Conservation (phyloP, 805 yeast genomes). For the Priceomyces castillae region DNA sequence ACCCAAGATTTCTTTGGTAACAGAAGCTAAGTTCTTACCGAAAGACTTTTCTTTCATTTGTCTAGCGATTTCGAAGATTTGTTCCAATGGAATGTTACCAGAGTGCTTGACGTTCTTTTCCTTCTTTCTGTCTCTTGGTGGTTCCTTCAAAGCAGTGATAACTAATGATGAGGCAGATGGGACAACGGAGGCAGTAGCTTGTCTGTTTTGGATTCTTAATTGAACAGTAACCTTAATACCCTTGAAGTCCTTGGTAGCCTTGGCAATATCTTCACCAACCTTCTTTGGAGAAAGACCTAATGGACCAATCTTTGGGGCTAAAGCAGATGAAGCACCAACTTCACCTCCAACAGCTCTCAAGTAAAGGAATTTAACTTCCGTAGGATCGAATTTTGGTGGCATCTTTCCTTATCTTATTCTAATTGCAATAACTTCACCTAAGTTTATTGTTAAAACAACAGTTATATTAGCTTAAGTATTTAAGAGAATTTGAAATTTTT, state of each 20-base stretch:
- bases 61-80: constrained; percentile 95
- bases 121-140: constrained; percentile 99
- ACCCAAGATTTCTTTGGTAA: constrained; percentile 98
- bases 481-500: constrained; percentile 1
- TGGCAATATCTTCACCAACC: constrained; percentile 99
- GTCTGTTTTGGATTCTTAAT: constrained; percentile 99
- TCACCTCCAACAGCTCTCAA: constrained; percentile 99
- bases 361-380: constrained; percentile 97
- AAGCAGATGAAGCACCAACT: constrained; percentile 99
- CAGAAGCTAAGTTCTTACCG: constrained; percentile 96
- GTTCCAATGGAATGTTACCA: constrained; percentile 97
- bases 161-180: constrained; percentile 99
- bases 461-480: not conserved
- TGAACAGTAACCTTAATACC: constrained; percentile 99
- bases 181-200: constrained; percentile 97
- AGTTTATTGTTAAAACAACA: constrained; percentile 1
- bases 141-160: constrained; percentile 98
- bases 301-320: constrained; percentile 99
- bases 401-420: constrained; percentile 36
- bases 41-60: constrained; percentile 96
- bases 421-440: constrained; percentile 4
- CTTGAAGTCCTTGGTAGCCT: constrained; percentile 98
- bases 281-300: constrained; percentile 99
- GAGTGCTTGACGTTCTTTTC: constrained; percentile 99
- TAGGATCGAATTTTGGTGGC: constrained; percentile 99